phyloP scores from a whole-genome alignment of 495 filamentous ascomycete genomes.

The Hyphodiscus hymeniophilus region DNA sequence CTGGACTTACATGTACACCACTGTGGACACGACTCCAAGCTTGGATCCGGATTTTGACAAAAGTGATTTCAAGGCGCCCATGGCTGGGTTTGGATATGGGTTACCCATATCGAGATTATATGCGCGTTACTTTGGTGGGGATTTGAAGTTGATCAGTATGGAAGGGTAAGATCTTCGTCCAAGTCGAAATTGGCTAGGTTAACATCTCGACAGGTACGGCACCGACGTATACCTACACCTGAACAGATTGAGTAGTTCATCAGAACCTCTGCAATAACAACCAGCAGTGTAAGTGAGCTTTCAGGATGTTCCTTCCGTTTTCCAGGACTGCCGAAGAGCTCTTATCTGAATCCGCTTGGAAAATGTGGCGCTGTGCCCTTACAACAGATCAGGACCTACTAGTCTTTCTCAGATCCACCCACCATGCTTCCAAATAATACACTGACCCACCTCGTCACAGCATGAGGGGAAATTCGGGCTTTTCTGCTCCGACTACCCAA shows the following conservation, averaged over 20 bases:
- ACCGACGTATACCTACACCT: conserved; percentile 98
- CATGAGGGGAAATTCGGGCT: conserved; percentile 54
- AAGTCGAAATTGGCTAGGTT: conserved; percentile 3
- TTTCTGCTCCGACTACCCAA: conserved; percentile 47
- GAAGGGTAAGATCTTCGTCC: conserved; percentile 64
- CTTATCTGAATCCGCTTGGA: no score
- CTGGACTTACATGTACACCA: conserved; percentile 99
- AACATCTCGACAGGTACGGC: conserved; percentile 60
- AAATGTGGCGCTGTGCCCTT: no score
- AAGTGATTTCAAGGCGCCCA: conserved; percentile 98
- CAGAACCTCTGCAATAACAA: conserved; percentile 97
- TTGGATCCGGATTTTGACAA: conserved; percentile 98
- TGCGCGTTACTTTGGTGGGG: conserved; percentile 93
- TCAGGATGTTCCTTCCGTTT: no score
- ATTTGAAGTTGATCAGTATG: conserved; percentile 97
- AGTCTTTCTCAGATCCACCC: no score
- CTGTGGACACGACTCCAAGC: conserved; percentile 88
- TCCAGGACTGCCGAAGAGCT: no score
- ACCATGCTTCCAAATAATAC: no score
- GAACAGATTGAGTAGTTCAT: conserved; percentile 89
- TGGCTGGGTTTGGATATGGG: conserved; percentile 97
- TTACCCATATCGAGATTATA: conserved; percentile 89
- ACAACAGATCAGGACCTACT: no score
- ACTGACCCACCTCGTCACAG: no score
- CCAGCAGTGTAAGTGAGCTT: no score